These are phyloP conservation scores for Melanomma pulvis-pyrius DNA, from an alignment of 495 filamentous ascomycete genomes.

Conservation along the genomic window DNA sequence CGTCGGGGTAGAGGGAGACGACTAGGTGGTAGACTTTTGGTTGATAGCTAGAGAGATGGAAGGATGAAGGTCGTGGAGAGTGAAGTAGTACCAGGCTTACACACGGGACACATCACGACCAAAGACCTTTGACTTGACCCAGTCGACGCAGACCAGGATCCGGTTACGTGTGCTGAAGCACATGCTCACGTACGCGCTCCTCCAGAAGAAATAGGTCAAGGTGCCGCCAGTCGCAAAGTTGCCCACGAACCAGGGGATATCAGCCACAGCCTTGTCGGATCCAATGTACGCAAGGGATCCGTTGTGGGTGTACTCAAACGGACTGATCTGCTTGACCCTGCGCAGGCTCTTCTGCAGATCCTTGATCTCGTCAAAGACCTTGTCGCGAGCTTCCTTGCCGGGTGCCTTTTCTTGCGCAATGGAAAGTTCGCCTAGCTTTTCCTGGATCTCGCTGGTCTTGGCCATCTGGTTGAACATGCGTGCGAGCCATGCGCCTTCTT, in stretches of 20 bases:
- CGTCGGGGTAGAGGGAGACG: neutral
- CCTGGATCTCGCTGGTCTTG: slow-evolving; percentile 79
- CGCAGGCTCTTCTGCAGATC: slow-evolving; percentile 80
- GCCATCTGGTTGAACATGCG: slow-evolving; percentile 98
- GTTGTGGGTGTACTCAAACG: slow-evolving; percentile 98
- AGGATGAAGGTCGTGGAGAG: neutral
- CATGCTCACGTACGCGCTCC: slow-evolving; percentile 97
- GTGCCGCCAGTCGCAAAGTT: slow-evolving; percentile 87
- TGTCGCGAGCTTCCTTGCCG: slow-evolving; percentile 57
- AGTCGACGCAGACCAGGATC: slow-evolving; percentile 88
- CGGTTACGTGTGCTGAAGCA: slow-evolving; percentile 98
- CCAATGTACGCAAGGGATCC: slow-evolving; percentile 97
- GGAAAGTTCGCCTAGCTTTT: slow-evolving; percentile 63
- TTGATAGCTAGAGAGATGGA: neutral
- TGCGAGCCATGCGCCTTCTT: slow-evolving; percentile 94
- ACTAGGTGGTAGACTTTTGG: neutral
- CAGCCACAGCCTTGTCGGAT: slow-evolving; percentile 94
- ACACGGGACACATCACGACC: slow-evolving; percentile 94
- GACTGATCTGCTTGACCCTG: slow-evolving; percentile 88
- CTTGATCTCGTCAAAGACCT: slow-evolving; percentile 72
- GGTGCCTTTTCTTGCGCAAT: slow-evolving; percentile 67
- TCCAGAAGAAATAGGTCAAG: slow-evolving; percentile 81
- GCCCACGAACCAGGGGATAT: slow-evolving; percentile 96
- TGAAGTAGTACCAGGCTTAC: slow-evolving; percentile 50
- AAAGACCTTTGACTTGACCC: slow-evolving; percentile 93